Conservation (phyloP, 2,329 filamentous ascomycete species). For the Kalmusia sp. region DNA sequence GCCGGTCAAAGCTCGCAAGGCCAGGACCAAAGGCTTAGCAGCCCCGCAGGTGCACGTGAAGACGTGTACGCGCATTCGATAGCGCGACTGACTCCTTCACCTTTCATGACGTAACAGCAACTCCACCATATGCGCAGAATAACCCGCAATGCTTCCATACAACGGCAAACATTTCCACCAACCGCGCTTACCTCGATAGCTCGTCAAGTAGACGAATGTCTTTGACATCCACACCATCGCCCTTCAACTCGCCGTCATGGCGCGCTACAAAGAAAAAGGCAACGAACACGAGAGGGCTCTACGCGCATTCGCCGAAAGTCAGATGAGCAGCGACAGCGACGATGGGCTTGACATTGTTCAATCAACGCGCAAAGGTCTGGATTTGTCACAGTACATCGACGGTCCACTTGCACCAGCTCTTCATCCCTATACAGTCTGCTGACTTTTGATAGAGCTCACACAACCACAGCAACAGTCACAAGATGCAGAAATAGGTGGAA, state of each 20-base stretch:
- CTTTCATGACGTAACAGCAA: neutral
- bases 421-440: constrained; percentile 5
- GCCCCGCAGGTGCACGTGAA: constrained; percentile 38
- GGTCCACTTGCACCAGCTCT: constrained; percentile 21
- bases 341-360: constrained; percentile 52
- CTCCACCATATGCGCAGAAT: neutral
- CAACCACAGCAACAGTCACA: constrained; percentile 35
- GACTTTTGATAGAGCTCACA: constrained; percentile 29
- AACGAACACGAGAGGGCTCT: constrained; percentile 26
- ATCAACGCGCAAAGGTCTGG: constrained; percentile 37
- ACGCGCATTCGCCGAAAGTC: constrained; percentile 34
- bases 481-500: constrained; percentile 10
- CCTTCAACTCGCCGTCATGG: constrained; percentile 18
- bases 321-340: constrained; percentile 45
- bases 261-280: constrained; percentile 16
- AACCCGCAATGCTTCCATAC: neutral
- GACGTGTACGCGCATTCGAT: constrained; percentile 26
- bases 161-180: neutral
- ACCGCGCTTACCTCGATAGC: neutral
- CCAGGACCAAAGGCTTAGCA: constrained; percentile 18
- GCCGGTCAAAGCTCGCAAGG: constrained; percentile 19
- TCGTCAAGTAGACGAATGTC: neutral
- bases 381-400: constrained; percentile 44
- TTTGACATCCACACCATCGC: neutral
- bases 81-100: constrained; percentile 14